These are phyloP conservation scores for Pseudogymnoascus pannorum DNA, from an alignment of 2,329 filamentous ascomycete species.

Conservation along the genomic window DNA sequence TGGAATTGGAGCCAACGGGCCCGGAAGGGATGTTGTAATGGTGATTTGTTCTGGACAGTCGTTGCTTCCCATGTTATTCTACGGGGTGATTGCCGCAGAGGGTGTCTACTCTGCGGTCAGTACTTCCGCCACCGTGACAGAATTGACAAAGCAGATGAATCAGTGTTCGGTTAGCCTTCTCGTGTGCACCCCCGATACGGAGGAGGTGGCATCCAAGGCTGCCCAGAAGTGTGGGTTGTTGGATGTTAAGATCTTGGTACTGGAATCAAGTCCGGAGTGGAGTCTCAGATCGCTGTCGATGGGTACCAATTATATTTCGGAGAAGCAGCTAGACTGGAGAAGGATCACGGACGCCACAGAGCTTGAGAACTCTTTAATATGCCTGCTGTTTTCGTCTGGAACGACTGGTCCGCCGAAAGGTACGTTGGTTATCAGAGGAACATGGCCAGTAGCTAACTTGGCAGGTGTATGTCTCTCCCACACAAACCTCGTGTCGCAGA, in stretches of 20 bases:
- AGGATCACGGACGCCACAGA: slow-evolving; percentile 51
- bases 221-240: slow-evolving; percentile 50
- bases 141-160: slow-evolving; percentile 67
- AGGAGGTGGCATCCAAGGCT: slow-evolving; percentile 46
- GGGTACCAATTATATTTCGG: slow-evolving; percentile 42
- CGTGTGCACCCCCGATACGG: slow-evolving; percentile 59
- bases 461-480: slow-evolving; percentile 76
- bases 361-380: slow-evolving; percentile 45
- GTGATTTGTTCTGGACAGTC: slow-evolving; percentile 50
- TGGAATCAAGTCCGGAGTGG: slow-evolving; percentile 45
- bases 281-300: slow-evolving; percentile 55
- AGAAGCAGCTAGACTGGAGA: slow-evolving; percentile 45
- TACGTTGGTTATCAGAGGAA: no score
- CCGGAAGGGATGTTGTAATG: slow-evolving; percentile 46
- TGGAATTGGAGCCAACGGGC: slow-evolving; percentile 42
- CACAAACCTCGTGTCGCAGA: slow-evolving; percentile 62
- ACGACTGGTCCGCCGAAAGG: slow-evolving; percentile 77
- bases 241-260: slow-evolving; percentile 52
- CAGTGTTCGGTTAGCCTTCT: slow-evolving; percentile 60
- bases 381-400: slow-evolving; percentile 72
- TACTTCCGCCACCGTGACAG: slow-evolving; percentile 59
- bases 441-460: not conserved
- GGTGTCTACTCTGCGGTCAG: slow-evolving; percentile 74
- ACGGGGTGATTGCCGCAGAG: slow-evolving; percentile 70
- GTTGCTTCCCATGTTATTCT: slow-evolving; percentile 55